Base-by-base conservation (phyloP, 106 monocot species). In the Dendrobium nobile region DNA sequence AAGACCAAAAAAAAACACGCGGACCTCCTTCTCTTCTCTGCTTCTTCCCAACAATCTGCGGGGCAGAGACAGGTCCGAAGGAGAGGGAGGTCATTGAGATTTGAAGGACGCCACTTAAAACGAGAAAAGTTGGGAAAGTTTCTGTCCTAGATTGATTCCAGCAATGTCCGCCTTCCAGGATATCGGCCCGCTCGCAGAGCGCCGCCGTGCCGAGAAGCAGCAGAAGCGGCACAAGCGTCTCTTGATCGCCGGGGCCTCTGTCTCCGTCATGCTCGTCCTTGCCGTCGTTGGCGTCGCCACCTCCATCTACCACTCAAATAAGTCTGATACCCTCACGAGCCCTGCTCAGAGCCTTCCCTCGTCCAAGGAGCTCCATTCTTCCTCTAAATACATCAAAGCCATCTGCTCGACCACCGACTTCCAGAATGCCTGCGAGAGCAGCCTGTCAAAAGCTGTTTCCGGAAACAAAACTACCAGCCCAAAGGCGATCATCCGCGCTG, bases 181-280 rank as follows among this genome's bases (percentile, higher is more conserved):
- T 37, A 87, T 88, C 65, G 92, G 92, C 11, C 89, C 89, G 24
- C 88, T 90, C 37, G 82, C 92, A 4, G 89, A 92, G 86, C 87
- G 91, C 76, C 87, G 91, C 16, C 83, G 85, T 26, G 89, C 85
- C n/a, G 90, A 90, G 54, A 41, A 22, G 77, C 61, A 79, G 20
- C 85, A 84, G 79, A 83, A 24, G 47, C 74, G 79, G 45, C 86
- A 80, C 4, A 86, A 85, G 75, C 81, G 68, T 47, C 28, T 91
- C 37, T 81, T 88, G 83, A 80, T 90, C 43, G 85, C 84, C 7
- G 85, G 85, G 42, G 79, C 76, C 10, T 78, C 88, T 4, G 54
- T 75, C 54, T 84, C 80, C 61, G 75, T 86, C 33, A 41, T 92
- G 51, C 61, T 90, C 5, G 18, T 90, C 73, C 43, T 93, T 9